Conservation (phyloP, 2,329 filamentous ascomycete genomes). For the Trichoderma arundinaceum region DNA sequence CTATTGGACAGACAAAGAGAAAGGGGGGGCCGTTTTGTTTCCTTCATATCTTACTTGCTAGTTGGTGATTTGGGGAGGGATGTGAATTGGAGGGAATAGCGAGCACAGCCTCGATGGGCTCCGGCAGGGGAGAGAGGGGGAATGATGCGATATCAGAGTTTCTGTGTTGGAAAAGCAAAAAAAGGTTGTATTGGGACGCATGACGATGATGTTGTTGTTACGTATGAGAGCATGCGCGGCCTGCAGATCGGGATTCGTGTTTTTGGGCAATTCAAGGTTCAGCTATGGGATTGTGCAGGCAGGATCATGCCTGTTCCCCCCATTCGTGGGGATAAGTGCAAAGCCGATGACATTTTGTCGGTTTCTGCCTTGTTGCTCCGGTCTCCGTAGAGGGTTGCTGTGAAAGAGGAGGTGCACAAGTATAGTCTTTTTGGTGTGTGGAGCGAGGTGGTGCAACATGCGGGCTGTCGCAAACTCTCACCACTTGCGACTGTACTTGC, state of each 20-base stretch:
- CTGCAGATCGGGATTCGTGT: constrained; percentile 12
- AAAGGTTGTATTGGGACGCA: background rate
- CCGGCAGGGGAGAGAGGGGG: background rate
- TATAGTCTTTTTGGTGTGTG: background rate
- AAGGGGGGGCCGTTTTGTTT: background rate
- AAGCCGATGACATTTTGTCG: background rate
- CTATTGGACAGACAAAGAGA: background rate
- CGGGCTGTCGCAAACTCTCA: constrained; percentile 16
- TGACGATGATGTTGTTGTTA: constrained; percentile 7
- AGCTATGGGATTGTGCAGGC: constrained; percentile 6
- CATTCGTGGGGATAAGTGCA: background rate
- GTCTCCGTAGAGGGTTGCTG: background rate
- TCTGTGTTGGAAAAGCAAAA: background rate
- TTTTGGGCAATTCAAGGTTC: constrained; percentile 19
- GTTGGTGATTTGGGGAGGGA: background rate
- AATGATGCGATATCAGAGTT: background rate
- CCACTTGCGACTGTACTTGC: background rate
- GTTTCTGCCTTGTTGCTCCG: no score
- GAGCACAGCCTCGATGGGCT: constrained; percentile 21
- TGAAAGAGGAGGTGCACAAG: background rate
- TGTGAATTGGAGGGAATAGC: constrained; percentile 1
- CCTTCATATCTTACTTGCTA: background rate
- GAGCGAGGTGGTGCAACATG: background rate
- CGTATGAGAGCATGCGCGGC: background rate
- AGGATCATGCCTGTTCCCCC: constrained; percentile 11